phyloP scores from a whole-genome alignment of 2,329 filamentous ascomycete species.

The Colletotrichum shisoi region DNA sequence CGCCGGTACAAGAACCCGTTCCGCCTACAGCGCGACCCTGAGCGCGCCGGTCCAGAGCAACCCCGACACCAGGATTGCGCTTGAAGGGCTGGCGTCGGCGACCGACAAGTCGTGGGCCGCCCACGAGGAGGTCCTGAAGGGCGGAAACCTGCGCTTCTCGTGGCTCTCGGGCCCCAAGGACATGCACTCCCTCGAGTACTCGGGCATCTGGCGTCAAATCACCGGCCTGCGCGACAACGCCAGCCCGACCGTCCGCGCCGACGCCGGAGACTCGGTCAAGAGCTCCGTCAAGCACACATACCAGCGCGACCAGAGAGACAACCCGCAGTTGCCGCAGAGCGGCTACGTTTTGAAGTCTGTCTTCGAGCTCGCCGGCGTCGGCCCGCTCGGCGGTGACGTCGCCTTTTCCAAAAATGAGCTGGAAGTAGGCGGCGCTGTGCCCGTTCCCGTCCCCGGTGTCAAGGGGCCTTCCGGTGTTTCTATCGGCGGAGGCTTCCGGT shows the following conservation, averaged over 20 bases:
- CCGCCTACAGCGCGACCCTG: constrained; percentile 87
- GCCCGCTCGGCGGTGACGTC: constrained; percentile 82
- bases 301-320: constrained; percentile 80
- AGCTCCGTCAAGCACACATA: constrained; percentile 84
- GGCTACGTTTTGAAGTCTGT: constrained; percentile 82
- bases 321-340: constrained; percentile 80
- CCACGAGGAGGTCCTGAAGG: constrained; percentile 87
- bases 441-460: constrained; percentile 75
- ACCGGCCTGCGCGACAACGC: constrained; percentile 79
- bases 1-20: constrained; percentile 86
- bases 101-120: constrained; percentile 92
- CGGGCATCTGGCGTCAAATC: constrained; percentile 84
- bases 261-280: constrained; percentile 92
- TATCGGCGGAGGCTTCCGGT: constrained; percentile 80
- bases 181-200: constrained; percentile 81
- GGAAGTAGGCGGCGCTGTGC: constrained; percentile 78
- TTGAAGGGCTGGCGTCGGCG: constrained; percentile 83
- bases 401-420: constrained; percentile 93
- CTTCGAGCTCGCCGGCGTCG: constrained; percentile 86
- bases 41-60: constrained; percentile 81
- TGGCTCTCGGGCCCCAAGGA: constrained; percentile 66
- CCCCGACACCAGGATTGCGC: constrained; percentile 78
- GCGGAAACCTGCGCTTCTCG: constrained; percentile 76
- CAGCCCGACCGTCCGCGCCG: constrained; percentile 79
- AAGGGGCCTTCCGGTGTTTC: constrained; percentile 77